These are phyloP conservation scores for Chrysanthemum makinoi DNA, from an alignment of 129 eudicot species.

Conservation along the genomic window DNA sequence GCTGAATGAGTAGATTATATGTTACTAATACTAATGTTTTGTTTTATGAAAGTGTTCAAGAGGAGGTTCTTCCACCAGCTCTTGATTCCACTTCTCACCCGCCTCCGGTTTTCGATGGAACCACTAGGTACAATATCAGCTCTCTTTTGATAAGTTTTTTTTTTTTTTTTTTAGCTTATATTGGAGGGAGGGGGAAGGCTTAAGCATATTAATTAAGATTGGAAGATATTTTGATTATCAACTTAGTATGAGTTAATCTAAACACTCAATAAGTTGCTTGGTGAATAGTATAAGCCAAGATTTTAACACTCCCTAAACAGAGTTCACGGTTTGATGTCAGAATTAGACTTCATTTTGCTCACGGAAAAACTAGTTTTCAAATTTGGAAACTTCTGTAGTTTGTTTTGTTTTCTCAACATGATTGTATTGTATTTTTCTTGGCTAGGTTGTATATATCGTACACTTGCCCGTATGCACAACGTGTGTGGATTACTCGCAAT, in stretches of 20 bases:
- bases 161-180: background rate
- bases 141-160: background rate
- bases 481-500: slow-evolving; percentile 82
- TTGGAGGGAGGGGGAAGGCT: too few relatives aligned
- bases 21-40: background rate
- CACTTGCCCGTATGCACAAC: slow-evolving; percentile 89
- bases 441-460: slow-evolving; percentile 75
- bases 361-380: too few relatives aligned
- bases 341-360: too few relatives aligned
- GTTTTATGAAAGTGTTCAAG: slow-evolving; percentile 43
- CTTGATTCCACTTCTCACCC: slow-evolving; percentile 90
- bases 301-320: too few relatives aligned
- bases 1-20: background rate
- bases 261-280: background rate
- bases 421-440: slow-evolving; percentile 4
- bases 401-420: background rate
- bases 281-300: too few relatives aligned
- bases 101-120: slow-evolving; percentile 86
- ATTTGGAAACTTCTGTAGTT: background rate
- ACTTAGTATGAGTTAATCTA: background rate
- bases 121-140: slow-evolving; percentile 46
- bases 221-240: too few relatives aligned
- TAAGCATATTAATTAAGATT: too few relatives aligned
- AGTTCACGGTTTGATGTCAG: background rate
- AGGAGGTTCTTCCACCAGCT: slow-evolving; percentile 64